Evolutionary conservation across 139 green algal genomes (phyloP), one percentile per base, ranked within the genome.

Genomic region (Auxenochlorella protothecoides): DNA sequence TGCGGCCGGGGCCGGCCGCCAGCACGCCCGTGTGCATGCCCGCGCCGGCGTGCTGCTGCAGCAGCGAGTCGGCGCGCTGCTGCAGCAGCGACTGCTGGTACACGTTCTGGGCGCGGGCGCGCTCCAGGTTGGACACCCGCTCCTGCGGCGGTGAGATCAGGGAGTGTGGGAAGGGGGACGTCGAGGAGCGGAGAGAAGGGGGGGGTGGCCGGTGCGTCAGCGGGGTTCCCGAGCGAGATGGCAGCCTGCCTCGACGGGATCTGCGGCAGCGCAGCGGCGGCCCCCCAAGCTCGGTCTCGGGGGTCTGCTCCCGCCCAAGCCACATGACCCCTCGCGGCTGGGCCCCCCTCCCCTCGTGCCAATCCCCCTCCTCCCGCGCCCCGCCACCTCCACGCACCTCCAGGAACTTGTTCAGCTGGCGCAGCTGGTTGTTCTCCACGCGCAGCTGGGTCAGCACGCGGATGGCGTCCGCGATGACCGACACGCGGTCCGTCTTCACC

Each of bases 351-450:
- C 59, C 59, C 10, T 63, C 2, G 27, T 44, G 27, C 27, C 27
- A 44, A 63, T 63, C 59, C 9, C 9, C 59, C 59, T 63, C 59
- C 11, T 10, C 59, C 59, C 59, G 11, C 59, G 2, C 10, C 59
- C 11, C 9, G 59, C 59, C 27, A 14, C 12, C 51, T 8, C 27
- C 12, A 4, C 76, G 16, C 63, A 78, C 83, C 76, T 88, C 83
- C 51, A 88, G 61, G 53, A 88, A 87, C 67, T 88, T 88, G 68
- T 87, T 88, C 13, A 88, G 76, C 74, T 87, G 83, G 6, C 71
- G 76, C 53, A 89, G 73, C 76, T 89, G 84, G 44, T 83, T 80
- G 59, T 80, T 83, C 68, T 89, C 82, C 62, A 84, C 76, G 10
- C 84, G 70, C 69, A 89, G 76, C 52, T 84, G 73, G 4, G 66